These are phyloP conservation scores for Pichia kluyveri DNA, from an alignment of 805 yeast genomes.

Conservation along the genomic window DNA sequence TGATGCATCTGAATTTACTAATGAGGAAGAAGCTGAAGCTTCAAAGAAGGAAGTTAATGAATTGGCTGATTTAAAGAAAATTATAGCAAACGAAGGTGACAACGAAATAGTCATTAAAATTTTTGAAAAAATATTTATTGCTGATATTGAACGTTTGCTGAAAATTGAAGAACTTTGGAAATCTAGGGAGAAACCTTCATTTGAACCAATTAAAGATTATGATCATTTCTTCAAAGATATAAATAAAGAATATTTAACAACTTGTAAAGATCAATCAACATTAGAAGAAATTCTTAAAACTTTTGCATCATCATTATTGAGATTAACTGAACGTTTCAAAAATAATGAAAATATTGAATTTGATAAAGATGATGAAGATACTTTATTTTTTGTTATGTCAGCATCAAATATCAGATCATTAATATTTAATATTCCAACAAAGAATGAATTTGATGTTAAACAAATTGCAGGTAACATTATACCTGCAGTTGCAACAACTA, in stretches of 20 bases:
- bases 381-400: conserved; percentile 79
- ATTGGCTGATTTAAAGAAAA: conserved; percentile 37
- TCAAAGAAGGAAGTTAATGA: conserved; percentile 63
- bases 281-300: conserved; percentile 61
- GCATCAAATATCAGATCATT: conserved; percentile 71
- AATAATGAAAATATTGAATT: conserved; percentile 44
- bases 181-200: conserved; percentile 54
- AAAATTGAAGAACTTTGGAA: conserved; percentile 73
- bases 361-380: conserved; percentile 93
- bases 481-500: conserved; percentile 97
- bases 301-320: conserved; percentile 38
- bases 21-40: conserved; percentile 54
- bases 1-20: conserved; percentile 48
- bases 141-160: conserved; percentile 72
- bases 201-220: neutral
- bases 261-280: conserved; percentile 27
- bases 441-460: conserved; percentile 79
- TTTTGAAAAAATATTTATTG: conserved; percentile 50
- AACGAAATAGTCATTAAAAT: conserved; percentile 34
- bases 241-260: neutral
- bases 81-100: conserved; percentile 18
- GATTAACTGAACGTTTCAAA: conserved; percentile 41
- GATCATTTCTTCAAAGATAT: neutral
- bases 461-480: conserved; percentile 97
- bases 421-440: conserved; percentile 60